Evolutionary conservation across 495 filamentous ascomycete species (phyloP).

Genomic region (Echria macrotheca): DNA sequence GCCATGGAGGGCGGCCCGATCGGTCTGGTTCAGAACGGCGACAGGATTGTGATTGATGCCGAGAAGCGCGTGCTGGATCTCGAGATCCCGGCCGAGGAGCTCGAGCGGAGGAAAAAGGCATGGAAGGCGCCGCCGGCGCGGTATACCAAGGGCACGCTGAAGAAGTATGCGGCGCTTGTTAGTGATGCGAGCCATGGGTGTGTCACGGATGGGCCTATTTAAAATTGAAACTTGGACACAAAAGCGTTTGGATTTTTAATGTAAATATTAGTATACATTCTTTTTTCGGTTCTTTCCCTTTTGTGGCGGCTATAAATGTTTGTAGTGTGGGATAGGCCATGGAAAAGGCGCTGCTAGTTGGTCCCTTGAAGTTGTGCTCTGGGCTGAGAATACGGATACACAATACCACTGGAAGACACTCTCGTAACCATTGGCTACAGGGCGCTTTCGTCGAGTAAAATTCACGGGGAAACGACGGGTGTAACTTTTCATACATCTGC

Average conservation of each 20-base stretch:
- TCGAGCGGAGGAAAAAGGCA: conserved; percentile 57
- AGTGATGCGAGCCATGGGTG: conserved; percentile 75
- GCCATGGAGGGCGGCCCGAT: conserved; percentile 66
- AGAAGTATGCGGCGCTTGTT: conserved; percentile 68
- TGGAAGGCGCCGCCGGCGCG: conserved; percentile 62
- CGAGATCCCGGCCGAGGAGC: conserved; percentile 54
- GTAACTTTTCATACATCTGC: too few species aligned
- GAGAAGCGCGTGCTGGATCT: conserved; percentile 59
- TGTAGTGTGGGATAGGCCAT: conserved; percentile 2
- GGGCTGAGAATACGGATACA: too few species aligned
- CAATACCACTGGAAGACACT: too few species aligned
- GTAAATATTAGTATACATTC: conserved; percentile 13
- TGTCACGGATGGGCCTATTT: conserved; percentile 56
- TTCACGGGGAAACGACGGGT: too few species aligned
- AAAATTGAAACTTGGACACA: not conserved
- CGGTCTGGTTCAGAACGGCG: conserved; percentile 62
- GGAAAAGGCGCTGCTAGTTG: conserved; percentile 10
- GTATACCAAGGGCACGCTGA: conserved; percentile 67
- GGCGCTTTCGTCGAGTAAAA: too few species aligned
- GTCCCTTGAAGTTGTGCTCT: too few species aligned
- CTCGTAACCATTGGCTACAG: too few species aligned
- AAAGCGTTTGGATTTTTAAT: not conserved
- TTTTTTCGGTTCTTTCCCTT: conserved; percentile 2
- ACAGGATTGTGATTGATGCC: conserved; percentile 66
- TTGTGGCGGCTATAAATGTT: not conserved